Evolutionary conservation across 495 filamentous ascomycete genomes (phyloP).

Genomic region (Hypoxylon subgilvum): DNA sequence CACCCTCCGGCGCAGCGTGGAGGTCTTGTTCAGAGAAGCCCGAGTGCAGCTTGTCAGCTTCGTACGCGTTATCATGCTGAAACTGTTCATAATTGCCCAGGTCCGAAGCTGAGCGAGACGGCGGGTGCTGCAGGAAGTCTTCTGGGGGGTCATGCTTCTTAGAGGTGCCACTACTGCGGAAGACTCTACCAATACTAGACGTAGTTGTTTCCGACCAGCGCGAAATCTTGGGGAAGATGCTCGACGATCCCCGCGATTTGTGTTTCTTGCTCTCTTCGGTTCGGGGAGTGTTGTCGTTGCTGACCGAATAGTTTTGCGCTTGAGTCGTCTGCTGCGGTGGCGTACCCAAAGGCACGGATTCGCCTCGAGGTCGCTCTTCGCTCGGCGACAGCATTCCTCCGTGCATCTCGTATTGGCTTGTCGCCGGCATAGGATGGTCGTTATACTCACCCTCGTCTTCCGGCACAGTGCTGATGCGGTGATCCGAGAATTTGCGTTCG

Average conservation of each 20-base stretch:
- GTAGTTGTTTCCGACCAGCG: constrained; percentile 97
- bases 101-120: constrained; percentile 76
- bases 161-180: constrained; percentile 57
- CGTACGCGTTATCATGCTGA: constrained; percentile 67
- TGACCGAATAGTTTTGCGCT: constrained; percentile 48
- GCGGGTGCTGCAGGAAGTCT: constrained; percentile 46
- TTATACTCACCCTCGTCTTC: constrained; percentile 79
- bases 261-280: constrained; percentile 85
- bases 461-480: constrained; percentile 86
- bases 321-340: constrained; percentile 64
- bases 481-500: constrained; percentile 70
- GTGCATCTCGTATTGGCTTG: constrained; percentile 54
- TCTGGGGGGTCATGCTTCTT: constrained; percentile 53
- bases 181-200: constrained; percentile 62
- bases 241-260: constrained; percentile 84
- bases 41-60: constrained; percentile 74
- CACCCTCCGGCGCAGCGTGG: constrained; percentile 18
- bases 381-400: constrained; percentile 59
- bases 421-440: constrained; percentile 53
- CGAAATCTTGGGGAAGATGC: constrained; percentile 89
- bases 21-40: constrained; percentile 63
- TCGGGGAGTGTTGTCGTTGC: constrained; percentile 76
- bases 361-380: constrained; percentile 58
- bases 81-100: constrained; percentile 68
- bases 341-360: constrained; percentile 71